These are phyloP conservation scores for Asclepias syriaca DNA, from an alignment of 257 asterid species.

Conservation along the genomic window DNA sequence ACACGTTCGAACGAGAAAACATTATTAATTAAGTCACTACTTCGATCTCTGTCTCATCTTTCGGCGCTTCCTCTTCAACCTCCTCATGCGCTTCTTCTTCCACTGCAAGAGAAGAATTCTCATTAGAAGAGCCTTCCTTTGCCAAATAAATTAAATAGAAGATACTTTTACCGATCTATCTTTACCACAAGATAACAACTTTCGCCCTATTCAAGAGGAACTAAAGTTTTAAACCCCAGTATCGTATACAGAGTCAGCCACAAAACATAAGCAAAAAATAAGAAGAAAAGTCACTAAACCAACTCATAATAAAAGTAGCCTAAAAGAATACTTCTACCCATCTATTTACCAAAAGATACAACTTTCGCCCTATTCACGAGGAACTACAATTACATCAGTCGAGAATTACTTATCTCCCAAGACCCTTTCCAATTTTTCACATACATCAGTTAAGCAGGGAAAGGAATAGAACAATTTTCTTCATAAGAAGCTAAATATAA, in stretches of 20 bases:
- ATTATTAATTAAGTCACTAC: constrained; percentile 13
- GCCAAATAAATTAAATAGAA: too few relatives aligned
- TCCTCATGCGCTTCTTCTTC: constrained; percentile 50
- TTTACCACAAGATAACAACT: too few relatives aligned
- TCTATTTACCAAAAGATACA: neutral
- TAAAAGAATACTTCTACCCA: neutral
- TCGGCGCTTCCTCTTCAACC: constrained; percentile 45
- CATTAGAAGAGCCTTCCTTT: too few relatives aligned
- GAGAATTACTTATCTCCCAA: too few relatives aligned
- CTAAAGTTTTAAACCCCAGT: neutral
- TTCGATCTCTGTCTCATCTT: constrained; percentile 46
- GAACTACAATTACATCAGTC: too few relatives aligned
- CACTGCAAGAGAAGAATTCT: constrained; percentile 22
- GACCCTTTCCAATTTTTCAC: neutral
- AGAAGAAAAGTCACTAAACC: neutral
- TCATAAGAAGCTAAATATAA: neutral
- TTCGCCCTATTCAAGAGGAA: too few relatives aligned
- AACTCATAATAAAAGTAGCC: neutral
- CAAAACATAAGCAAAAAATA: neutral
- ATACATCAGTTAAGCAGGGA: neutral
- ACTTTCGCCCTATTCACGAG: neutral
- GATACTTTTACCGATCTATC: too few relatives aligned
- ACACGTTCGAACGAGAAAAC: neutral
- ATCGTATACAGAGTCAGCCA: neutral
- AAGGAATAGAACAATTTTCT: neutral